Conservation (phyloP, 805 yeast species). For the Debaryomyces castellii region DNA sequence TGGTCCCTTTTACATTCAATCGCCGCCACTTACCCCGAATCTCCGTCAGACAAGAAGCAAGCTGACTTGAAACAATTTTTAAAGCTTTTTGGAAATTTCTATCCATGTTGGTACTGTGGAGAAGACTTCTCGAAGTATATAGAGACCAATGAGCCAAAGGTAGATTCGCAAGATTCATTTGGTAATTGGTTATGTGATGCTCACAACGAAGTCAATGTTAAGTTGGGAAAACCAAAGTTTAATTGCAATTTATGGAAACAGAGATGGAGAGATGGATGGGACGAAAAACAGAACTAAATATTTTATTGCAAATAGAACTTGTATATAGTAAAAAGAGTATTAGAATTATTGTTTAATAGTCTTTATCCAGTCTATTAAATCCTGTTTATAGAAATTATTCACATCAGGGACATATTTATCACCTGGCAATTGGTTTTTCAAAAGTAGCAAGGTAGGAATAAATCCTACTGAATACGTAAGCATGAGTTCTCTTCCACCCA, state of each 20-base stretch:
- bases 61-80: slow-evolving; percentile 70
- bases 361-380: slow-evolving; percentile 28
- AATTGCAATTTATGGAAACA: slow-evolving; percentile 89
- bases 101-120: slow-evolving; percentile 95
- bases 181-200: slow-evolving; percentile 94
- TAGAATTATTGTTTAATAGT: slow-evolving; percentile 3
- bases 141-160: slow-evolving; percentile 51
- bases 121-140: slow-evolving; percentile 73
- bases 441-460: slow-evolving; percentile 67
- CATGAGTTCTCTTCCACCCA: slow-evolving; percentile 58
- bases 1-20: slow-evolving; percentile 92
- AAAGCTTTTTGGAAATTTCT: slow-evolving; percentile 68
- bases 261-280: slow-evolving; percentile 97
- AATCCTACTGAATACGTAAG: slow-evolving; percentile 52
- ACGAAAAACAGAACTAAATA: slow-evolving; percentile 18
- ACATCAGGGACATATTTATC: slow-evolving; percentile 26
- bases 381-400: slow-evolving; percentile 24
- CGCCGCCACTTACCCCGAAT: slow-evolving; percentile 84
- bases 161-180: slow-evolving; percentile 68
- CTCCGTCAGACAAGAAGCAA: slow-evolving; percentile 63
- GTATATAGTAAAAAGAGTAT: background rate
- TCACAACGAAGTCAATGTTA: slow-evolving; percentile 87
- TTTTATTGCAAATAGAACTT: background rate
- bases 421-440: slow-evolving; percentile 61
- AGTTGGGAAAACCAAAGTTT: slow-evolving; percentile 81